Evolutionary conservation across 192 early-diverging fungal genomes (phyloP).

Genomic region (Allomyces macrogynus): DNA sequence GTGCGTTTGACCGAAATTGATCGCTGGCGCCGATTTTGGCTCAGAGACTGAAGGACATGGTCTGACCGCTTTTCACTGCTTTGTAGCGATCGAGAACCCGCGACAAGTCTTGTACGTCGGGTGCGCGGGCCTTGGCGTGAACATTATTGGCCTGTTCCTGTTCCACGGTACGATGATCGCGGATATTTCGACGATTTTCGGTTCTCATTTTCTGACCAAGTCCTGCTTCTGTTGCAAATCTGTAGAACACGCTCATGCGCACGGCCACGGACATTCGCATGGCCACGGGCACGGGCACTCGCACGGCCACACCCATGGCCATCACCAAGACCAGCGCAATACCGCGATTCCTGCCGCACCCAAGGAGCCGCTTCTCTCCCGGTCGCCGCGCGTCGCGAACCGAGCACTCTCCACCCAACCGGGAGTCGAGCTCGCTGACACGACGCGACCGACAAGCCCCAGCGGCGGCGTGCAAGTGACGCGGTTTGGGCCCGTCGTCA

Average conservation of each 20-base stretch:
- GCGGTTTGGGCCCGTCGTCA: too few species aligned
- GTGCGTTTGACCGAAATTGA: slow-evolving; percentile 7
- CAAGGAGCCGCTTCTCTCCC: too few species aligned
- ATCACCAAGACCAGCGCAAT: slow-evolving; percentile 2
- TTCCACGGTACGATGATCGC: slow-evolving; percentile 35
- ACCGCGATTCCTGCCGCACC: neutral
- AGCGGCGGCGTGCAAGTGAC: too few species aligned
- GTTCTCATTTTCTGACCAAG: too few species aligned
- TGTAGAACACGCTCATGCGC: slow-evolving; percentile 9
- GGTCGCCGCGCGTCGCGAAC: too few species aligned
- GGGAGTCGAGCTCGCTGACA: too few species aligned
- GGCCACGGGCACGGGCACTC: too few species aligned
- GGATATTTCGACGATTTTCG: too few species aligned
- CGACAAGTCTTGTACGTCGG: slow-evolving; percentile 57
- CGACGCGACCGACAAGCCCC: too few species aligned
- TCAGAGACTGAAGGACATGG: neutral
- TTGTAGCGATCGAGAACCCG: slow-evolving; percentile 40
- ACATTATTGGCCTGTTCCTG: slow-evolving; percentile 58
- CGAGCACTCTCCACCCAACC: too few species aligned
- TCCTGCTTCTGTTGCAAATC: neutral
- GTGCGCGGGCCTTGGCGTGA: slow-evolving; percentile 51
- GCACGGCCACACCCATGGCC: slow-evolving; percentile 15
- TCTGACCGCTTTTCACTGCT: too few species aligned
- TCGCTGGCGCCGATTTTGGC: neutral
- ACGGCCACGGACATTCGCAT: slow-evolving; percentile 13